Evolutionary conservation across 1,139 yeast genomes (phyloP), one percentile per base, ranked within the genome.

Genomic region (Barnettozyma hawaiiensis): DNA sequence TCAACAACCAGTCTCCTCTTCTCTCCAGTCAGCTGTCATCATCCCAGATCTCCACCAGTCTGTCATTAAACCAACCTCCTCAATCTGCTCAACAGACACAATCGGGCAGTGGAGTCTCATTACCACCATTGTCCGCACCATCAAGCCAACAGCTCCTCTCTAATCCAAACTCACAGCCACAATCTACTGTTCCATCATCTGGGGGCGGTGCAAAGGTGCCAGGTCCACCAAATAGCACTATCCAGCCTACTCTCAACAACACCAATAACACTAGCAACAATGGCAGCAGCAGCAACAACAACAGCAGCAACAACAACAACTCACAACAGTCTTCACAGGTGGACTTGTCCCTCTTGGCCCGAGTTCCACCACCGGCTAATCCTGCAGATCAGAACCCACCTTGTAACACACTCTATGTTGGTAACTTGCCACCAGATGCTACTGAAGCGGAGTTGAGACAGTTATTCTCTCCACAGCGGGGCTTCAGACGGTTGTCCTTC

Each of bases 301-400:
- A n/a, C 48, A 48, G 34, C 47, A 38, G 37, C 49, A 46, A 14
- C 51, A 38, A 38, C 49, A 46, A n/a, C 51, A 42, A 39, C 18
- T 51, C 61, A 7, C 51, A 51, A 39, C 46, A 47, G 34, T 42
- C 54, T 11, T 54, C 83, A n/a, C 87, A 86, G 11, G 67, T 65
- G 22, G 92, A 84, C 58, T 69, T 83, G 50, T 79, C 87, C 2
- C 65, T 83, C 39, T 65, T 84, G 39, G 87, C 90, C 0, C 66
- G 86, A 49, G 87, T 90, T 20, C 90, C 96, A 29, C 96, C 97
- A 2, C 97, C 97, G 4, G 96, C 96, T 3, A 92, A 92, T 57
- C 98, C 98, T 1, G 98, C 98, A 3, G 98, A 92, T 64, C 98
- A 92, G 65, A 92, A 92, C 59, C 98, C 98, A 9, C 98, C 98